Evolutionary conservation across 306 rosid species (phyloP).

Genomic region (Cucurbita pepo): DNA sequence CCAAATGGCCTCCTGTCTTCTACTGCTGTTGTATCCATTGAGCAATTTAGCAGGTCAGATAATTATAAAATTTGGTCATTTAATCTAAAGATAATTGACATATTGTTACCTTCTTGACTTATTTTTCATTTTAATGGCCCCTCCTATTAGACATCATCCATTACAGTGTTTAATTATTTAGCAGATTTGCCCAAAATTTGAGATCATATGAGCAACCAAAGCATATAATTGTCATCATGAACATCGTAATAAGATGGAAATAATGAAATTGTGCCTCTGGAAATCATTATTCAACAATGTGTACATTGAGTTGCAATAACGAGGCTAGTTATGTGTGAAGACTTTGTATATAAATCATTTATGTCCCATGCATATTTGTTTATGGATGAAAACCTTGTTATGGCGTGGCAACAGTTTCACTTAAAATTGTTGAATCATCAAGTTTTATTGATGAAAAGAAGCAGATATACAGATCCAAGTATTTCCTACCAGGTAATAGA

Average conservation of each 20-base stretch:
- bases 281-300: background rate
- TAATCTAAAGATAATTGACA: background rate
- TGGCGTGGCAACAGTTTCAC: background rate
- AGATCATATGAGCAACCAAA: background rate
- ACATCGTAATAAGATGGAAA: background rate
- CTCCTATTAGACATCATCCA: background rate
- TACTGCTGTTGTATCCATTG: constrained; percentile 68
- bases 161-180: background rate
- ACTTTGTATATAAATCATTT: background rate
- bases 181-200: background rate
- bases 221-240: background rate
- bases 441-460: background rate
- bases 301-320: background rate
- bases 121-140: background rate
- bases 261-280: background rate
- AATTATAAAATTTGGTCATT: background rate
- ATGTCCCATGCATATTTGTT: background rate
- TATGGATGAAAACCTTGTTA: background rate
- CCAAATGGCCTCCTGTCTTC: constrained; percentile 66
- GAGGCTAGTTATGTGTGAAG: background rate
- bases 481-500: background rate
- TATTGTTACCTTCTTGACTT: background rate
- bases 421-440: background rate
- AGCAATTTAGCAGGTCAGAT: constrained; percentile 95
- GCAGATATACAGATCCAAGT: background rate